Evolutionary conservation across 257 asterid species (phyloP).

Genomic region (Capsicum chinense): DNA sequence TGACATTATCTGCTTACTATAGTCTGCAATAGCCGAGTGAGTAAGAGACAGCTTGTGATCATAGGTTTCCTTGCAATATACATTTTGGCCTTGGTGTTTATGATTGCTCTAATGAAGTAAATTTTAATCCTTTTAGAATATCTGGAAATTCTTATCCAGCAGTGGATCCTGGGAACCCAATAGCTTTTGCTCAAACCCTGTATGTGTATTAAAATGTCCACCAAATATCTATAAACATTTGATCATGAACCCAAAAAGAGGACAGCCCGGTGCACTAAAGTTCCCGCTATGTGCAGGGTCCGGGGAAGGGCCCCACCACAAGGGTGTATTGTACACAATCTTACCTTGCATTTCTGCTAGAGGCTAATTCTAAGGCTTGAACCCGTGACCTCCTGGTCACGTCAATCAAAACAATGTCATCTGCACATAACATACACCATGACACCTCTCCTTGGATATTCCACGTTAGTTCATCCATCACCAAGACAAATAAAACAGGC

Average conservation of each 20-base stretch:
- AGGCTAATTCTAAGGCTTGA: too few species aligned
- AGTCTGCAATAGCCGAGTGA: not conserved
- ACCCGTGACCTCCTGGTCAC: too few species aligned
- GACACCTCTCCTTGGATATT: too few species aligned
- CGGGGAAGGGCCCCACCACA: too few species aligned
- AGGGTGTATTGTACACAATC: too few species aligned
- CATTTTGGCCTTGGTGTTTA: not conserved
- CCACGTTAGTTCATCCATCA: too few species aligned
- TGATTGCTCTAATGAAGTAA: conserved; percentile 30
- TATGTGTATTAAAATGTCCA: not conserved
- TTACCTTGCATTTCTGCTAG: too few species aligned
- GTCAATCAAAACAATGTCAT: too few species aligned
- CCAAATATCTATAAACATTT: not conserved
- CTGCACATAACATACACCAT: too few species aligned
- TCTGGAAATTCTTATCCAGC: not conserved
- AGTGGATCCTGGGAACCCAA: conserved; percentile 1
- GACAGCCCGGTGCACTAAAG: too few species aligned
- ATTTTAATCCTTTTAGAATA: not conserved
- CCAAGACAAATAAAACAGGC: too few species aligned
- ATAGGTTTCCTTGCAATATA: not conserved
- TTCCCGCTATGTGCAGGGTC: too few species aligned
- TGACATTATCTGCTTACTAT: not conserved
- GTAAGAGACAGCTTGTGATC: not conserved
- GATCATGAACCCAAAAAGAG: not conserved
- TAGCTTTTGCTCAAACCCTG: not conserved